Base-by-base conservation (phyloP, 176 grass and related monocot species). In the Carex scoparia region DNA sequence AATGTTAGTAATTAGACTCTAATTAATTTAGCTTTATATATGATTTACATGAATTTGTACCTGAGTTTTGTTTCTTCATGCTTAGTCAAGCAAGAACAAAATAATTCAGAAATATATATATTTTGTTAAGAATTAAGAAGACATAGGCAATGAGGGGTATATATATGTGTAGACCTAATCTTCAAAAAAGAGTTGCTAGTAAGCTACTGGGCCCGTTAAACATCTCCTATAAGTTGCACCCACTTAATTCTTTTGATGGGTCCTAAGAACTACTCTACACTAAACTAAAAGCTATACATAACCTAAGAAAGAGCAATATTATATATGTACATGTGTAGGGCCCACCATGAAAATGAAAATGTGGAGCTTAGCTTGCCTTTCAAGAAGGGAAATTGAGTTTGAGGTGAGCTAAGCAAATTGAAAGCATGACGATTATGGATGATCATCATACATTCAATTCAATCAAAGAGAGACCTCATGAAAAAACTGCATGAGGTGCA, bases 371-470 rank as follows among this genome's bases (percentile, higher is more conserved):
- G 10, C 44, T 83, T 83, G 81, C 81, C 81, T 83, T 83, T 83
- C 40, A 83, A 83, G 81, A 83, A 35, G 63, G 81, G 4, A 37
- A 63, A 40, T 35, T 16, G 23, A 83, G 16, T 28, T 57, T 78
- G 51, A 56, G 79, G 60, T 83, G 81, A 83, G 61, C 27, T 83
- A 31, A 83, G 61, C 40, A 49, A 30, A 51, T 49, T 66, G 81
- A 83, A 83, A 83, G 81, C 81, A 83, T 83, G 81, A 83, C 81
- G 79, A 48, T 46, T 33, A 64, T 27, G 6, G 66, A 54, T 23
- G 23, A 23, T 23, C 23, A 23, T 53, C 11, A 23, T 42, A 81
- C 53, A 81, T 79, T 79, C 51, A 79, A 56, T 65, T 81, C 79
- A 40, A 62, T 64, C 46, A 81, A 64, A 81, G n/a, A 81, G n/a